Evolutionary conservation across 2,329 filamentous ascomycete species (phyloP).

Genomic region (Neofusicoccum umdonicola): DNA sequence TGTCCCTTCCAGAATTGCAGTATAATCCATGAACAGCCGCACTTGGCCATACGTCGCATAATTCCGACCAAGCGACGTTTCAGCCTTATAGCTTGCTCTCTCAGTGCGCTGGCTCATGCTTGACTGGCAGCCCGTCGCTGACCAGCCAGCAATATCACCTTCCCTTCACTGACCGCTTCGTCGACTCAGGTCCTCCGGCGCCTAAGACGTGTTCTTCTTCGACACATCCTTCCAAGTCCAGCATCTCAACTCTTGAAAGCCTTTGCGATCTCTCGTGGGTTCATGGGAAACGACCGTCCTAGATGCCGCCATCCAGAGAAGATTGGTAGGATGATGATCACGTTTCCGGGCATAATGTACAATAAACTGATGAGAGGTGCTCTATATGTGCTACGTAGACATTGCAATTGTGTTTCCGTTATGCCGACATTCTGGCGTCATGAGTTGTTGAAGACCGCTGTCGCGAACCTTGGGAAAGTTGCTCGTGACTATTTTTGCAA

Average conservation of each 20-base stretch:
- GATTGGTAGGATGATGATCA: background rate
- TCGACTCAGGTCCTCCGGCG: background rate
- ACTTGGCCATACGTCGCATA: background rate
- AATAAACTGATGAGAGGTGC: background rate
- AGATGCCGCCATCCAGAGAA: background rate
- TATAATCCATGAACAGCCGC: background rate
- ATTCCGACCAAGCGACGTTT: background rate
- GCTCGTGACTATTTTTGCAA: no score
- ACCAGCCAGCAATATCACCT: background rate
- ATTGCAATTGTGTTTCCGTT: background rate
- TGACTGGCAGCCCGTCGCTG: background rate
- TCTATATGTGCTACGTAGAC: background rate
- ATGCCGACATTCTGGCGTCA: background rate
- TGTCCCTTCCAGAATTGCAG: background rate
- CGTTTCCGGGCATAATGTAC: background rate
- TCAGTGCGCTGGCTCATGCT: background rate
- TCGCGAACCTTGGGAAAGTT: background rate
- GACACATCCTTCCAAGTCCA: background rate
- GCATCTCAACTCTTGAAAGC: background rate
- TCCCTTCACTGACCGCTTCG: background rate
- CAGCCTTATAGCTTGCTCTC: background rate
- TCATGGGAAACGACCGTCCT: background rate
- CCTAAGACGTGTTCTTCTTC: background rate
- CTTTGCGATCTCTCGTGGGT: background rate
- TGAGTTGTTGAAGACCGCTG: background rate